Base-by-base conservation (phyloP, 164 flowering plant species). In the Chloranthus sessilifolius region DNA sequence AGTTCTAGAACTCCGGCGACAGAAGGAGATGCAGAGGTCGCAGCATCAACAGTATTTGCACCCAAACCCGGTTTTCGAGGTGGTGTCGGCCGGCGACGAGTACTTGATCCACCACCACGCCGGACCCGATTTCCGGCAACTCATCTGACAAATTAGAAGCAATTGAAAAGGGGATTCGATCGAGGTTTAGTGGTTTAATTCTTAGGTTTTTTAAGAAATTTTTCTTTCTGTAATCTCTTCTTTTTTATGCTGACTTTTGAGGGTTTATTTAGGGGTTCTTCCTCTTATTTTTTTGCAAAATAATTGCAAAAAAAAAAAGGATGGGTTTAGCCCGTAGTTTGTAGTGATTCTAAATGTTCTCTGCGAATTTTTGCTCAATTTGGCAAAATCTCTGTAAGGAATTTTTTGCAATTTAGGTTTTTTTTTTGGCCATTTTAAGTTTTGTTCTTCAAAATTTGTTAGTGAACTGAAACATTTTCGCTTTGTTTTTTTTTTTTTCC, bases 1-100 rank as follows among this genome's bases (percentile, higher is more conserved):
- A 55, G 98, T 90, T 1, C 21, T 90, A 68, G 98, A 90, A 72
- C 85, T 90, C 25, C 70, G 95, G 39, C 53, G 89, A 49, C 98
- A 90, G 56, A 81, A 74, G 75, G 96, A 81, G 47, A 0, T 75
- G 65, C 80, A 70, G 22, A 55, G 47, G n/a, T n/a, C 68, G 1
- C 75, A 62, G 53, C 77, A 67, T 16, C 81, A 72, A 9, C 70
- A 69, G 41, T 64, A 70, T 47, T 58, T 66, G 35, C 57, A 63
- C 12, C 55, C 43, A 11, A 65, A 54, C 22, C 28, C 50, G 0
- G 31, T 81, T 44, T 80, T 64, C 47, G 78, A 71, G 24, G 69
- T 53, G 35, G 42, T 46, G 1, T 7, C 40, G 50, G 55, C 80
- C 8, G 68, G 64, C 74, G 81, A 78, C 0, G 88, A 78, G 49